Conservation (phyloP, 495 filamentous ascomycete species). For the Apiosordaria backusii region DNA sequence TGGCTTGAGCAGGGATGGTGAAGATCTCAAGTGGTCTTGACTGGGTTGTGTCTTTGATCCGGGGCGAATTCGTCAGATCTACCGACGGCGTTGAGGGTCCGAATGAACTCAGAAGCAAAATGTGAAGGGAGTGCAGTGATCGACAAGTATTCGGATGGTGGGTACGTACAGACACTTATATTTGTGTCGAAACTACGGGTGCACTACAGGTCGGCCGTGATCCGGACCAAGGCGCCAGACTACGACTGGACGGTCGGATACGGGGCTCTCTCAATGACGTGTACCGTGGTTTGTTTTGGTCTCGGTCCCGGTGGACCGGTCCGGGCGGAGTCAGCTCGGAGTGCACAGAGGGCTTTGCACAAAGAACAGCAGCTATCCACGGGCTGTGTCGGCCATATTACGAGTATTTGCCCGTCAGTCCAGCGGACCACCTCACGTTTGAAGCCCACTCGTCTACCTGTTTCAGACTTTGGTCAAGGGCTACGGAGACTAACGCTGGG, state of each 20-base stretch:
- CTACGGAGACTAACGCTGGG: background rate
- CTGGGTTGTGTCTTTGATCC: background rate
- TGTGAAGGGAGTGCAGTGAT: conserved; percentile 16
- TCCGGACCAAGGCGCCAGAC: conserved; percentile 11
- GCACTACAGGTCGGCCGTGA: conserved; percentile 8
- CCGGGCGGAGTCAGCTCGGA: background rate
- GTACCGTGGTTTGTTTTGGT: conserved; percentile 8
- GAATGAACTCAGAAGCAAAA: conserved; percentile 4
- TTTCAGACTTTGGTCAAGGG: conserved; percentile 13
- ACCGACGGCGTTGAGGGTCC: conserved; percentile 5
- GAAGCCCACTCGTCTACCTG: conserved; percentile 11
- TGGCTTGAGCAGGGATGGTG: background rate
- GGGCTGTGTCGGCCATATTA: background rate
- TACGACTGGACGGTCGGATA: background rate
- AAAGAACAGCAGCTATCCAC: background rate
- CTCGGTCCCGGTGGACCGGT: background rate
- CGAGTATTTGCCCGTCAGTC: background rate
- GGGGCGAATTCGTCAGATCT: conserved; percentile 5
- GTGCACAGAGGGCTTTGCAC: background rate
- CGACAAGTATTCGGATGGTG: background rate
- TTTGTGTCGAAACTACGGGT: background rate
- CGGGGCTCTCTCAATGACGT: background rate
- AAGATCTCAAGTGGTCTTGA: background rate
- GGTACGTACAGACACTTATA: conserved; percentile 18
- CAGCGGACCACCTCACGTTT: conserved; percentile 5